These are phyloP conservation scores for Anethum foeniculum DNA, from an alignment of 140 eudicot genomes.

Conservation along the genomic window DNA sequence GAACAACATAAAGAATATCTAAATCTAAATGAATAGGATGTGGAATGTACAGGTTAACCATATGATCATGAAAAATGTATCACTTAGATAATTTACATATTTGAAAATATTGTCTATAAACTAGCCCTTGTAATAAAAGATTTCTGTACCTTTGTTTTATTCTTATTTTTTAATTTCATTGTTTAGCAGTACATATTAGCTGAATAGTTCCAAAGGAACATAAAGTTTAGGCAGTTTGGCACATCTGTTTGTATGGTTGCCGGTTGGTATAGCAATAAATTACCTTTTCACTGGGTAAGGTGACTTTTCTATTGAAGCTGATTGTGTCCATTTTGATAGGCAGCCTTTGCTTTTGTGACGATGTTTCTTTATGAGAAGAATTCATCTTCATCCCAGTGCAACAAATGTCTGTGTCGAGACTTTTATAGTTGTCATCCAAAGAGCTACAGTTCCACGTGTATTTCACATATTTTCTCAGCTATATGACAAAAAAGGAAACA, in stretches of 20 bases:
- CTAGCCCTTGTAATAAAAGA: not conserved
- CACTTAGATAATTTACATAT: not conserved
- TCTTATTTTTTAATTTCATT: not conserved
- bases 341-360: constrained; percentile 31
- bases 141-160: not conserved
- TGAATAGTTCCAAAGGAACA: not conserved
- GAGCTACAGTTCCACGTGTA: constrained; percentile 65
- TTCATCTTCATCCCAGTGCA: constrained; percentile 35
- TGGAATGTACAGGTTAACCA: not conserved
- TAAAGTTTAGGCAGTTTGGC: not conserved
- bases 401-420: constrained; percentile 26
- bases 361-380: constrained; percentile 32
- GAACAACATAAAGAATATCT: not conserved
- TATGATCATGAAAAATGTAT: not conserved
- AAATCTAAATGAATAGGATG: not conserved
- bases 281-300: constrained; percentile 38
- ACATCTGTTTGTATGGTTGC: not conserved
- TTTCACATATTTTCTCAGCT: constrained; percentile 71
- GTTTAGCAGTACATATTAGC: not conserved
- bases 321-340: constrained; percentile 28
- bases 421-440: constrained; percentile 33
- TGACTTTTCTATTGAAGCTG: constrained; percentile 45
- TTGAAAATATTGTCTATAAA: not conserved
- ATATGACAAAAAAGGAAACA: constrained; percentile 10
- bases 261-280: not conserved